These are phyloP conservation scores for Ophiostoma ips DNA, from an alignment of 2,329 filamentous ascomycete species.

Conservation along the genomic window DNA sequence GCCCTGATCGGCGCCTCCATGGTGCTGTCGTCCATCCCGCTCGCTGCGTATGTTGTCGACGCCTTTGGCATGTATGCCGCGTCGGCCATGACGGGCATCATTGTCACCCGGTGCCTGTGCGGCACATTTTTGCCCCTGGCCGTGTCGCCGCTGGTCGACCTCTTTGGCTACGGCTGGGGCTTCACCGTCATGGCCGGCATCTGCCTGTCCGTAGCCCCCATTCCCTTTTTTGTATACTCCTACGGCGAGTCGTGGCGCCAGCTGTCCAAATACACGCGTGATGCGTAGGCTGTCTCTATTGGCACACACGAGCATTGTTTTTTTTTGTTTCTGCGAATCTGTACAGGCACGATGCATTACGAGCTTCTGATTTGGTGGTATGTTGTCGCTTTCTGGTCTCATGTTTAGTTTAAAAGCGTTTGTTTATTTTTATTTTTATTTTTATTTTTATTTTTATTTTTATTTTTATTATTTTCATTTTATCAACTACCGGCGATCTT, in stretches of 20 bases:
- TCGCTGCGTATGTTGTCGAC: slow-evolving; percentile 43
- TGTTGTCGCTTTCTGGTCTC: too few relatives aligned
- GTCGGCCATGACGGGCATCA: slow-evolving; percentile 41
- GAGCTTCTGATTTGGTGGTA: too few relatives aligned
- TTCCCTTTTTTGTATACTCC: slow-evolving; percentile 35
- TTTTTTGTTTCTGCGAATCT: too few relatives aligned
- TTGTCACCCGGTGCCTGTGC: slow-evolving; percentile 40
- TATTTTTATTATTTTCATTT: too few relatives aligned
- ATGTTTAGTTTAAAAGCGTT: too few relatives aligned
- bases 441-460: not conserved
- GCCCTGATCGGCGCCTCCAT: slow-evolving; percentile 31
- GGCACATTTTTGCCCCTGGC: slow-evolving; percentile 43
- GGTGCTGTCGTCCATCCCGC: slow-evolving; percentile 32
- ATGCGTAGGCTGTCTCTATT: too few relatives aligned
- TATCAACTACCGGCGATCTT: too few relatives aligned
- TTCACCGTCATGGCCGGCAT: slow-evolving; percentile 31
- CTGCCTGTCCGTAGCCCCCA: slow-evolving; percentile 30
- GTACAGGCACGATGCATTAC: too few relatives aligned
- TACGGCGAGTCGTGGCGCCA: slow-evolving; percentile 40
- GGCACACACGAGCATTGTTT: too few relatives aligned
- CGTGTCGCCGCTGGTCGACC: slow-evolving; percentile 31
- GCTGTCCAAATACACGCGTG: slow-evolving; percentile 33
- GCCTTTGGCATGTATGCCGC: slow-evolving; percentile 41
- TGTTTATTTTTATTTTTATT: not conserved
- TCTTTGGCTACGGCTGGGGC: slow-evolving; percentile 37